Base-by-base conservation (phyloP, 2,329 filamentous ascomycete species). In the Hirsutella thompsonii region DNA sequence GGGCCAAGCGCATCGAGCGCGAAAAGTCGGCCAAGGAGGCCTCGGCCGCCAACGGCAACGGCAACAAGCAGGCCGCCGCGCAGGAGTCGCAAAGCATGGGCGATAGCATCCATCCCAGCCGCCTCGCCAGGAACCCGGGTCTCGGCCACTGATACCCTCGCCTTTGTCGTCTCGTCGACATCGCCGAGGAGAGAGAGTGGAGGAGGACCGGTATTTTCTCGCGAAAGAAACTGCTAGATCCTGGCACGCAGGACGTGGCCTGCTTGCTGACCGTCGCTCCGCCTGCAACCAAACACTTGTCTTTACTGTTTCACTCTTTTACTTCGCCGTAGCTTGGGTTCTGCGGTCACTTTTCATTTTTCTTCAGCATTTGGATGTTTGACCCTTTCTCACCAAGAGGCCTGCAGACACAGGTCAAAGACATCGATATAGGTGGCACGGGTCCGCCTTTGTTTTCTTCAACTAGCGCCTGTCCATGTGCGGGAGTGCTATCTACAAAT, bases 71-170 rank as follows among this genome's bases (percentile, higher is more conserved):
- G 42, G 49, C 51, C 43, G 47, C 50, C 28, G 51, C 53, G 26
- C 46, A 50, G 42, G 51, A 56, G 16, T 9, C n/a, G 18, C 32
- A 38, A 32, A 23, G 23, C 33, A 42, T 44, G 19, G 29, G 37
- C 44, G 58, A 61, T 35, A 57, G 56, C 42, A 66, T 76, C 36
- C 73, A 76, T 47, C 72, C 73, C 3, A 75, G 71, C 47, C 65
- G 72, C 21, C 56, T 68, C 42, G 67, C 50, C 23, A 46, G 44
- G 26, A 47, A 44, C 36, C 47, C 46, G 9, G 13, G 40, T 10
- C 34, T 47, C 39, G 43, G 41, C 3, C 20, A 39, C 6, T 42
- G 38, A 43, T 41, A 34, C 34, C 14, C 8, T 9, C 20, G 3
- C 18, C 28, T 36, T 40, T 32, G 28, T 29, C 28, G 3, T 29